Evolutionary conservation across 2,329 filamentous ascomycete species (phyloP), one percentile per base, ranked within the genome.

Genomic region (Aspergillus luchuensis): DNA sequence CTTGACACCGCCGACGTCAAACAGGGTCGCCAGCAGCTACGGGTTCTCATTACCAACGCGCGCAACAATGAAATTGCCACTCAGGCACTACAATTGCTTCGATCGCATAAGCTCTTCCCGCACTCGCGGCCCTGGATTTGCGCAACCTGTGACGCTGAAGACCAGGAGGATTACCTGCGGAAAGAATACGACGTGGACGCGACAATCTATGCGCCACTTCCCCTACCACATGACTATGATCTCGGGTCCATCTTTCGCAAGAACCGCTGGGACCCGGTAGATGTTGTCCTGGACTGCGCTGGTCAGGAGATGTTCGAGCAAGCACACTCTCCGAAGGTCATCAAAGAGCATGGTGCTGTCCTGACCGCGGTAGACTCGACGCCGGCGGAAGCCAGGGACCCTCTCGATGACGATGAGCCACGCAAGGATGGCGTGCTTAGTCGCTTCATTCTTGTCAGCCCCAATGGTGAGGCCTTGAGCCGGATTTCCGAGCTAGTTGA

Each of bases 231-330:
- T 2, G 69, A 72, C 15, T 72, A 69, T 50, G 69, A 78, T 60
- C 67, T 79, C 28, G 68, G 65, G 2, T 59, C 61, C 21, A 66
- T 67, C 21, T 79, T 78, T 67, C 66, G 65, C 8, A 53, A 66
- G 5, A 70, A 68, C 3, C 63, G 63, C 10, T 78, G 74, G 71
- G 59, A 61, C 0, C 74, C 76, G 0, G 76, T 79, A 8, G 76
- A 80, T 64, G 61, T 80, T 7, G 75, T 79, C 8, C 62, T 80
- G 23, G 78, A 80, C 55, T 79, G 76, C 57, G 66, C 71, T 11
- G 76, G 74, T 30, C 67, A 68, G 3, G 62, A 71, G 33, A 71
- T 72, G 41, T 72, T 77, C 59, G 68, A 61, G n/a, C 71, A 76
- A 48, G 70, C 70, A 15, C 73, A 77, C 65, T 70, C 68, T 3